phyloP scores from a whole-genome alignment of 495 filamentous ascomycete species.

The Diplogelasinospora grovesii region DNA sequence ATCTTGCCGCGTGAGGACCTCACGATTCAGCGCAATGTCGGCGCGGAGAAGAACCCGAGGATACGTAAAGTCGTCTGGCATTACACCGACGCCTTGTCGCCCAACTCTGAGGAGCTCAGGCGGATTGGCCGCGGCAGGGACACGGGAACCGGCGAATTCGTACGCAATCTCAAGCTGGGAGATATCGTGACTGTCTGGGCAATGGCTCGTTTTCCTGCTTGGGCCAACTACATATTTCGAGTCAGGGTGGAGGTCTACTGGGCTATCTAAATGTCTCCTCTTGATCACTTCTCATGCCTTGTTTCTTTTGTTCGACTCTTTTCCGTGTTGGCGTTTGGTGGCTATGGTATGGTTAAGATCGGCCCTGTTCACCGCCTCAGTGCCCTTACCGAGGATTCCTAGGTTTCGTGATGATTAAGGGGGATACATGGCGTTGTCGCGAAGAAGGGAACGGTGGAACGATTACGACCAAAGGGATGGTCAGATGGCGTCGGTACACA shows the following conservation, averaged over 20 bases:
- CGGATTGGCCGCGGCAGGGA: constrained; percentile 43
- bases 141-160: constrained; percentile 50
- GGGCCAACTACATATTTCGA: constrained; percentile 52
- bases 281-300: no score
- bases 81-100: constrained; percentile 39
- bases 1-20: constrained; percentile 32
- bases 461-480: no score
- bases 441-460: no score
- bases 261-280: constrained; percentile 42
- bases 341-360: no score
- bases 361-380: no score
- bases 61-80: constrained; percentile 53
- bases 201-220: constrained; percentile 54
- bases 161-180: constrained; percentile 52
- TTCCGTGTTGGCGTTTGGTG: no score
- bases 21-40: constrained; percentile 50
- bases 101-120: constrained; percentile 39
- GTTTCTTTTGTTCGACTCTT: no score
- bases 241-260: constrained; percentile 57
- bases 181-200: constrained; percentile 63
- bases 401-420: no score
- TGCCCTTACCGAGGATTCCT: no score
- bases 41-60: constrained; percentile 24
- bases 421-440: no score
- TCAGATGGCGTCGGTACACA: no score